These are phyloP conservation scores for Priceomyces fermenticarens DNA, from an alignment of 805 yeast genomes.

Conservation along the genomic window DNA sequence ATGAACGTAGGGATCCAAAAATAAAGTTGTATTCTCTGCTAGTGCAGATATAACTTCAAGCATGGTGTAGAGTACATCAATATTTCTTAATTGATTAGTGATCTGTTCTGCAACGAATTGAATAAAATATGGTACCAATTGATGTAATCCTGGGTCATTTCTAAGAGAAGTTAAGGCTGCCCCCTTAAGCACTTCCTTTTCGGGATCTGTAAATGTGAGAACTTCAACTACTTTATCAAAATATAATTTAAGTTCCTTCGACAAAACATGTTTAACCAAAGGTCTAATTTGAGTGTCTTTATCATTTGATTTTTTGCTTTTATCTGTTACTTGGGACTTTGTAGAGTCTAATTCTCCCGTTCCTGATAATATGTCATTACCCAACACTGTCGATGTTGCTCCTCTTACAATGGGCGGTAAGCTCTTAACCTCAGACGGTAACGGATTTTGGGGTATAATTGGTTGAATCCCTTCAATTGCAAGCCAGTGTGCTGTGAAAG, in stretches of 20 bases:
- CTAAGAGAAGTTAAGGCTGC: conserved; percentile 85
- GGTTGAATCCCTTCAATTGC: conserved; percentile 99
- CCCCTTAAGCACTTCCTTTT: conserved; percentile 55
- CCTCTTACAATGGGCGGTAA: conserved; percentile 81
- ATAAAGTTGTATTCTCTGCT: conserved; percentile 76
- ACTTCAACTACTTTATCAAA: conserved; percentile 88
- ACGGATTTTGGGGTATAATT: conserved; percentile 93
- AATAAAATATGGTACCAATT: conserved; percentile 91
- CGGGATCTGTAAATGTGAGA: conserved; percentile 54
- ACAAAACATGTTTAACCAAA: conserved; percentile 88
- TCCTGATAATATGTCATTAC: conserved; percentile 37
- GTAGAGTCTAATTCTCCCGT: conserved; percentile 15
- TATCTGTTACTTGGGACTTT: conserved; percentile 11
- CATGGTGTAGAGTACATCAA: conserved; percentile 74
- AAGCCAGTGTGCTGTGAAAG: conserved; percentile 95
- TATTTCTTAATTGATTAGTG: conserved; percentile 77
- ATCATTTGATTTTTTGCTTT: conserved; percentile 27
- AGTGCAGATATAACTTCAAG: conserved; percentile 84
- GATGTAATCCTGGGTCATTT: conserved; percentile 95
- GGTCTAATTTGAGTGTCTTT: conserved; percentile 74
- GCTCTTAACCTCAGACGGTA: conserved; percentile 70
- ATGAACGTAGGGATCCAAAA: conserved; percentile 93
- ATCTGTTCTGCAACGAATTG: conserved; percentile 96
- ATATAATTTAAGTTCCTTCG: conserved; percentile 90
- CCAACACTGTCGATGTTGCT: conserved; percentile 54